Evolutionary conservation across 768 basidiomycete species (phyloP).

Genomic region (Pulveroboletus frians): DNA sequence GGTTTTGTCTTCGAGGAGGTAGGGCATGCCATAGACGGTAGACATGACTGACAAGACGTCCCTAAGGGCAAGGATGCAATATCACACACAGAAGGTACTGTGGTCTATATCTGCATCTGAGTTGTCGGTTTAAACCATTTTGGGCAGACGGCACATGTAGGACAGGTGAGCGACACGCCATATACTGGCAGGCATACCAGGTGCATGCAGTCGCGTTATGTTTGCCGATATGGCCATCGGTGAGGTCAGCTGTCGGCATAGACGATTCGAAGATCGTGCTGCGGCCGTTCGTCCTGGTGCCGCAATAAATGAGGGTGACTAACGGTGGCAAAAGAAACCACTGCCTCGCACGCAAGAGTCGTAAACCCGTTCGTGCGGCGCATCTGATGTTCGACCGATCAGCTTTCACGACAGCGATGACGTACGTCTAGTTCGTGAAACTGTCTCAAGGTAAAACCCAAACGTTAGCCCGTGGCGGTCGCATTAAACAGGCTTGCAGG

Average conservation of each 20-base stretch:
- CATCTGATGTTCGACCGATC: conserved; percentile 6
- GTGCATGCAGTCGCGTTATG: conserved; percentile 11
- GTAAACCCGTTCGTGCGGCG: conserved; percentile 8
- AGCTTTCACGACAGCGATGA: conserved; percentile 21
- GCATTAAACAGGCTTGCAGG: conserved; percentile 9
- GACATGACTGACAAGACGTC: conserved; percentile 15
- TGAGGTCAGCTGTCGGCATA: conserved; percentile 13
- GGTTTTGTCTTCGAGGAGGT: conserved; percentile 60
- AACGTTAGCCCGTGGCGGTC: conserved; percentile 6
- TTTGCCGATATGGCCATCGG: conserved; percentile 19
- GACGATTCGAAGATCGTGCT: conserved; percentile 15
- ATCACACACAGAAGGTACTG: not conserved
- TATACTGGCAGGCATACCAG: conserved; percentile 11
- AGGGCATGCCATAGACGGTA: conserved; percentile 51
- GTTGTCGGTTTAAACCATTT: conserved; percentile 16
- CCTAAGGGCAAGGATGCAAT: not conserved
- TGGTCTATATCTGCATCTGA: conserved; percentile 23
- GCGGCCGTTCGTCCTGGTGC: conserved; percentile 12
- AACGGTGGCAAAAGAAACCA: conserved; percentile 17
- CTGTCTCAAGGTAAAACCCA: conserved; percentile 24
- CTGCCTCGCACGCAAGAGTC: conserved; percentile 13
- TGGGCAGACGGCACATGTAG: conserved; percentile 18
- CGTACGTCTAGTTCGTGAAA: conserved; percentile 20
- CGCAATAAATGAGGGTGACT: conserved; percentile 10
- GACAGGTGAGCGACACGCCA: conserved; percentile 16